A percentile compares a stretch with the other conserved stretches of the same genome.
Conservation (phyloP, 345 rosid genomes). For the Conringia planisiliqua region DNA sequence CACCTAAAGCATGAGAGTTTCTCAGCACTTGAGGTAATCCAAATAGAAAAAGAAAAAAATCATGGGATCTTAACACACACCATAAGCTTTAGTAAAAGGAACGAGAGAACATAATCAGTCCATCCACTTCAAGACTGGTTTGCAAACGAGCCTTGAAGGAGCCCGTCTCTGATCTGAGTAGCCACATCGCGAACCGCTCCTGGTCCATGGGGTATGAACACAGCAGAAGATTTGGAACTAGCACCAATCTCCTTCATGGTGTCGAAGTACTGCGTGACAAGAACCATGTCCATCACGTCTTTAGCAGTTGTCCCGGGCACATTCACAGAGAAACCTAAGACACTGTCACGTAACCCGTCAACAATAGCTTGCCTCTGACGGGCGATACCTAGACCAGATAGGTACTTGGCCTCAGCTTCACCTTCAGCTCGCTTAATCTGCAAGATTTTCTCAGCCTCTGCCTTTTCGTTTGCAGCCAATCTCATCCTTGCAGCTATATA, state of each 20-base stretch:
- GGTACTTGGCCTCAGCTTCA: conserved; percentile 39
- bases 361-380: conserved; percentile 40
- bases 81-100: not conserved
- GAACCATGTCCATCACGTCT: conserved; percentile 41
- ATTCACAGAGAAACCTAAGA: conserved; percentile 35
- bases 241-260: conserved; percentile 41
- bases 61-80: conserved; percentile 12
- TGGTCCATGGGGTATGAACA: conserved; percentile 40
- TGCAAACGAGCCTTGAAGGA: conserved; percentile 29
- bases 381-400: conserved; percentile 34
- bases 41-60: not conserved
- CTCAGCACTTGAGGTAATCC: not conserved
- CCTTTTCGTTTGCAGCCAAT: conserved; percentile 37
- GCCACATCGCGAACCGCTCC: conserved; percentile 41
- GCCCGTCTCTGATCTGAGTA: conserved; percentile 37
- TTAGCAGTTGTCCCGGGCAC: conserved; percentile 39
- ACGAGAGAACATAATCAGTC: not conserved
- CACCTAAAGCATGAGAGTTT: not conserved
- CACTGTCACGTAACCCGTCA: conserved; percentile 34
- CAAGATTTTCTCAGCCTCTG: conserved; percentile 38
- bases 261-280: conserved; percentile 36
- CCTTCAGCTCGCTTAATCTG: conserved; percentile 41
- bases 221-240: conserved; percentile 33
- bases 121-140: not conserved
- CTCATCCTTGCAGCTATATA: conserved; percentile 38